phyloP scores from a whole-genome alignment of 176 grass and related monocot genomes.

The Aegilops bicornis region DNA sequence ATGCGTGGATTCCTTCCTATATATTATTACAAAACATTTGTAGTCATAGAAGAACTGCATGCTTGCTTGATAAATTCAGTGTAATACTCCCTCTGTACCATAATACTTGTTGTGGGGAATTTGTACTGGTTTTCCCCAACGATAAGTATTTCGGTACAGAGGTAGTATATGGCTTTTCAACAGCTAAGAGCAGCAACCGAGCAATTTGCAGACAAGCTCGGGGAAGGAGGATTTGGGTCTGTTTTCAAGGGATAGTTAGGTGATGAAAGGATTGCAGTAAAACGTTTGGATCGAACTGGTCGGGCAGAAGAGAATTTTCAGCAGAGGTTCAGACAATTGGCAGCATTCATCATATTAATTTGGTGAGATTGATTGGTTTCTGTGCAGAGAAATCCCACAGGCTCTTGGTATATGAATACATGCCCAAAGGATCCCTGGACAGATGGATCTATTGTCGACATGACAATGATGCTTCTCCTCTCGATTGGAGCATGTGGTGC shows the following conservation, averaged over 20 bases:
- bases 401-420: not conserved
- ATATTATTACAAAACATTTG: too few species aligned
- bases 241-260: not conserved
- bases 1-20: too few species aligned
- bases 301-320: slow-evolving; percentile 41
- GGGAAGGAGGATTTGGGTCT: slow-evolving; percentile 36
- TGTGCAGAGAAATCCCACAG: not conserved
- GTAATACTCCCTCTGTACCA: too few species aligned
- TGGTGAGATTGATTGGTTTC: not conserved
- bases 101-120: too few species aligned
- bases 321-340: slow-evolving; percentile 54
- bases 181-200: not conserved
- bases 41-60: too few species aligned
- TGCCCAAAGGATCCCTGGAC: not conserved
- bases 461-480: not conserved
- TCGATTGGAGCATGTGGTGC: not conserved
- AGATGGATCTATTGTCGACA: not conserved
- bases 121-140: too few species aligned
- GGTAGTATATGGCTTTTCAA: too few species aligned
- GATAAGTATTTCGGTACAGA: too few species aligned
- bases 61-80: too few species aligned
- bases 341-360: slow-evolving; percentile 31
- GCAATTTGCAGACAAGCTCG: slow-evolving; percentile 1
- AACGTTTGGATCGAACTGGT: slow-evolving; percentile 26
- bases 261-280: slow-evolving; percentile 6